A percentile compares a stretch with the other conserved stretches of the same genome.
phyloP scores from a whole-genome alignment of 1,284 basidiomycete species.

The Ceratobasidium theobromae region DNA sequence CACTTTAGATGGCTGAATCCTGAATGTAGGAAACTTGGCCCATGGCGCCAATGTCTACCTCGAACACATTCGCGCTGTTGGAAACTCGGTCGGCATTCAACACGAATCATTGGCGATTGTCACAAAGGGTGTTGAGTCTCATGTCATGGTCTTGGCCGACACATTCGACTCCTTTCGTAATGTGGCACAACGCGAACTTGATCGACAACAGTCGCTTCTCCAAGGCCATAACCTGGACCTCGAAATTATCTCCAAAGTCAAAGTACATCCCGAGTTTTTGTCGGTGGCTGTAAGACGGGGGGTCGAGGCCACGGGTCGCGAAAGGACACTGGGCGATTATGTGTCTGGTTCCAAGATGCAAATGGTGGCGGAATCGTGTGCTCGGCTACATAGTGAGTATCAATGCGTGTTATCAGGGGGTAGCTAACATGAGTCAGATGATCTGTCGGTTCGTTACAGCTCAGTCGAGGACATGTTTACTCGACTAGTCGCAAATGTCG shows the following conservation, averaged over 20 bases:
- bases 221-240: conserved; percentile 65
- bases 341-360: conserved; percentile 76
- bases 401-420: background rate
- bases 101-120: conserved; percentile 20
- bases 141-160: conserved; percentile 66
- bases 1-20: background rate
- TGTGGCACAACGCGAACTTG: conserved; percentile 59
- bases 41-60: background rate
- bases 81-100: conserved; percentile 6
- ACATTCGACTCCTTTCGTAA: conserved; percentile 64
- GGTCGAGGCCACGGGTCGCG: conserved; percentile 59
- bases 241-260: conserved; percentile 62
- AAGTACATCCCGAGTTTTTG: conserved; percentile 72
- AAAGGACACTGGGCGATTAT: conserved; percentile 75
- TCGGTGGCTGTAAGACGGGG: conserved; percentile 62
- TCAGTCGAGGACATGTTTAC: conserved; percentile 57
- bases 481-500: conserved; percentile 58
- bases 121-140: conserved; percentile 59
- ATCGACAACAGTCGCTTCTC: conserved; percentile 61
- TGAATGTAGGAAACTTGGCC: background rate
- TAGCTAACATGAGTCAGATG: conserved; percentile 44
- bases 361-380: conserved; percentile 72
- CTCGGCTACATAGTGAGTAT: conserved; percentile 63
- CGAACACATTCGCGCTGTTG: conserved; percentile 3
- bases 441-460: conserved; percentile 56